Conservation (phyloP, 352 stramenopile genomes). For the Blastocystis sp. region DNA sequence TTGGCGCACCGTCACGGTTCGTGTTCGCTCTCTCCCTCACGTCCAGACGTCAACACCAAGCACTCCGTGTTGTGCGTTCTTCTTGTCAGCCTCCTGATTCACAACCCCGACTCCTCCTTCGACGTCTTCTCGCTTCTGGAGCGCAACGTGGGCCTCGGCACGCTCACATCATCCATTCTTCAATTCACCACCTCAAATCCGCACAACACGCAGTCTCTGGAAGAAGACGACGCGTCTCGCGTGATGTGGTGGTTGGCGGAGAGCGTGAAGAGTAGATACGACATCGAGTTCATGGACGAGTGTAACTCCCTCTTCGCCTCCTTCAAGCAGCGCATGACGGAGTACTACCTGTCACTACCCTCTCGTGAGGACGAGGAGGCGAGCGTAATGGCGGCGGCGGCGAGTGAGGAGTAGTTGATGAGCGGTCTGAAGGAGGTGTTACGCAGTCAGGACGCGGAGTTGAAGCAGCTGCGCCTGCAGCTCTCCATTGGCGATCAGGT, state of each 20-base stretch:
- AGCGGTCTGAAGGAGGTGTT: constrained; percentile 56
- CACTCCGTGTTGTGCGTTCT: constrained; percentile 4
- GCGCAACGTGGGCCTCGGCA: constrained; percentile 17
- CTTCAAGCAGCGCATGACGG: constrained; percentile 9
- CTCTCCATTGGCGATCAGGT: constrained; percentile 23
- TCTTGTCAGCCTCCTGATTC: background rate
- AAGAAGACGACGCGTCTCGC: background rate
- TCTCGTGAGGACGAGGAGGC: constrained; percentile 15
- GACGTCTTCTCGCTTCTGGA: constrained; percentile 43
- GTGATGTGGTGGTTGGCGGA: background rate
- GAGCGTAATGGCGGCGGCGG: background rate
- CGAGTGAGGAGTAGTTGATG: constrained; percentile 3
- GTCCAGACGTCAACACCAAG: constrained; percentile 1
- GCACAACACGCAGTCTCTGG: background rate
- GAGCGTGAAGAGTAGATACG: constrained; percentile 2
- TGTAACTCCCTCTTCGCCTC: constrained; percentile 51
- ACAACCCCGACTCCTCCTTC: constrained; percentile 35
- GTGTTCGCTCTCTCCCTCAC: background rate
- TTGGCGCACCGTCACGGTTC: background rate
- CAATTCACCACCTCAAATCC: constrained; percentile 22
- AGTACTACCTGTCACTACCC: constrained; percentile 31
- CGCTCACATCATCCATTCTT: background rate
- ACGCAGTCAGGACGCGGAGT: constrained; percentile 35
- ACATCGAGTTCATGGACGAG: constrained; percentile 48
- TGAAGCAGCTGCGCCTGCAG: constrained; percentile 48